Conservation (phyloP, 306 rosid genomes). For the Arachis stenosperma region DNA sequence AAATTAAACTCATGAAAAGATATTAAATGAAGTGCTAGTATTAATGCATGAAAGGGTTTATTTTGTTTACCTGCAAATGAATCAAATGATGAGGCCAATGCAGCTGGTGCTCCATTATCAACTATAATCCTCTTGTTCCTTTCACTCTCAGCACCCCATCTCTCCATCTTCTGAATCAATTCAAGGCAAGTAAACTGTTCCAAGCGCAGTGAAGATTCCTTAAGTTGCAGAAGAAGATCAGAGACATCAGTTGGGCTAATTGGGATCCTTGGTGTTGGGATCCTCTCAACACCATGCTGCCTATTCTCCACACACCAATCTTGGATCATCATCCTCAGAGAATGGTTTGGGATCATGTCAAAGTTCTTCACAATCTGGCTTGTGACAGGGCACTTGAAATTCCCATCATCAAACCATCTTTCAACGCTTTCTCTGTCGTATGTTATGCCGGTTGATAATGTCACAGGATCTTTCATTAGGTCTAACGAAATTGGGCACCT, state of each 20-base stretch:
- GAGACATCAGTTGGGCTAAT: slow-evolving; percentile 47
- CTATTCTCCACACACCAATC: slow-evolving; percentile 72
- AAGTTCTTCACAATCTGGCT: slow-evolving; percentile 55
- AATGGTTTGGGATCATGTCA: slow-evolving; percentile 71
- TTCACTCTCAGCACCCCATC: slow-evolving; percentile 60
- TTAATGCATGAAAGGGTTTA: too few relatives aligned
- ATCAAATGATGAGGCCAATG: slow-evolving; percentile 57
- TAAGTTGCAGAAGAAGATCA: slow-evolving; percentile 42
- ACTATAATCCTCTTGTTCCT: slow-evolving; percentile 56
- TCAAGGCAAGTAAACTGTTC: slow-evolving; percentile 55
- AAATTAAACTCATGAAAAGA: too few relatives aligned
- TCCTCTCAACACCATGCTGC: slow-evolving; percentile 58
- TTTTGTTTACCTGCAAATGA: slow-evolving; percentile 41
- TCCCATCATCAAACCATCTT: slow-evolving; percentile 72
- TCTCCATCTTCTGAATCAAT: slow-evolving; percentile 48
- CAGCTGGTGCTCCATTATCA: slow-evolving; percentile 54
- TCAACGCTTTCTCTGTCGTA: slow-evolving; percentile 74
- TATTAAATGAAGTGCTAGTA: too few relatives aligned
- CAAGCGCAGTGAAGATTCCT: slow-evolving; percentile 29
- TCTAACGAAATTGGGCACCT: slow-evolving; percentile 74
- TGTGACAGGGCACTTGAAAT: slow-evolving; percentile 67
- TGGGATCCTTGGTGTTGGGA: slow-evolving; percentile 72
- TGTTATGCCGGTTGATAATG: slow-evolving; percentile 77
- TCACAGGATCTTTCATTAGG: slow-evolving; percentile 82
- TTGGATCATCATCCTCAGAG: slow-evolving; percentile 68